A percentile compares a stretch with the other conserved stretches of the same genome.
These are phyloP conservation scores for Elasticomyces elasticus DNA, from an alignment of 495 filamentous ascomycete species.

Conservation along the genomic window DNA sequence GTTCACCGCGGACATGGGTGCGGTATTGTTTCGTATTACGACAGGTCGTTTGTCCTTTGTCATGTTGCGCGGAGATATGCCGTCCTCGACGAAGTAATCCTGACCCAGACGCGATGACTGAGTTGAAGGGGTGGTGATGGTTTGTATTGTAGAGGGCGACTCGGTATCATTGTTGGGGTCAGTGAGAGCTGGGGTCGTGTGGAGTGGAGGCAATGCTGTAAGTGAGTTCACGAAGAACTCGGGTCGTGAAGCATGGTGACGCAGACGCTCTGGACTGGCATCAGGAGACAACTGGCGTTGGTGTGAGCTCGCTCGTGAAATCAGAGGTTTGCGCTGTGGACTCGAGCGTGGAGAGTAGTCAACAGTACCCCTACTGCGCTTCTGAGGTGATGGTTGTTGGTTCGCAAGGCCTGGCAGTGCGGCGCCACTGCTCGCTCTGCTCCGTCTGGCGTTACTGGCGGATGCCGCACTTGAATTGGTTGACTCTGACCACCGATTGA, in stretches of 20 bases:
- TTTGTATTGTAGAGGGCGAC: slow-evolving; percentile 18
- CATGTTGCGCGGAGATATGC: slow-evolving; percentile 10
- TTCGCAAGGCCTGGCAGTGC: slow-evolving; percentile 8
- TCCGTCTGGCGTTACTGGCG: slow-evolving; percentile 37
- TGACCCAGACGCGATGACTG: slow-evolving; percentile 9
- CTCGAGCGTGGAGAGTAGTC: slow-evolving; percentile 22
- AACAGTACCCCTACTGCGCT: slow-evolving; percentile 1
- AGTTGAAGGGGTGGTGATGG: slow-evolving; percentile 19
- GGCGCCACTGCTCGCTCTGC: slow-evolving; percentile 45
- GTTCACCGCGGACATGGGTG: slow-evolving; percentile 6
- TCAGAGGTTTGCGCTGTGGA: slow-evolving; percentile 11
- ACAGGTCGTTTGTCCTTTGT: slow-evolving; percentile 7
- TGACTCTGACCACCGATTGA: slow-evolving; percentile 77
- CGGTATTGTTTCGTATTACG: slow-evolving; percentile 16
- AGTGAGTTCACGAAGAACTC: slow-evolving; percentile 21
- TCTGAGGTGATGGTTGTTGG: slow-evolving; percentile 9
- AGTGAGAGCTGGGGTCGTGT: slow-evolving; percentile 24
- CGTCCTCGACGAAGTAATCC: slow-evolving; percentile 18
- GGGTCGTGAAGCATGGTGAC: slow-evolving; percentile 20
- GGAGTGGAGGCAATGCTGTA: slow-evolving; percentile 26
- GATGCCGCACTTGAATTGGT: slow-evolving; percentile 60
- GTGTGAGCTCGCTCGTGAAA: slow-evolving; percentile 5
- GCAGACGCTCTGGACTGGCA: slow-evolving; percentile 23
- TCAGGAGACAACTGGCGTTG: slow-evolving; percentile 23
- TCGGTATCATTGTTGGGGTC: slow-evolving; percentile 27